Conservation (phyloP, 805 yeast species). For the Zygosaccharomyces bailii region DNA sequence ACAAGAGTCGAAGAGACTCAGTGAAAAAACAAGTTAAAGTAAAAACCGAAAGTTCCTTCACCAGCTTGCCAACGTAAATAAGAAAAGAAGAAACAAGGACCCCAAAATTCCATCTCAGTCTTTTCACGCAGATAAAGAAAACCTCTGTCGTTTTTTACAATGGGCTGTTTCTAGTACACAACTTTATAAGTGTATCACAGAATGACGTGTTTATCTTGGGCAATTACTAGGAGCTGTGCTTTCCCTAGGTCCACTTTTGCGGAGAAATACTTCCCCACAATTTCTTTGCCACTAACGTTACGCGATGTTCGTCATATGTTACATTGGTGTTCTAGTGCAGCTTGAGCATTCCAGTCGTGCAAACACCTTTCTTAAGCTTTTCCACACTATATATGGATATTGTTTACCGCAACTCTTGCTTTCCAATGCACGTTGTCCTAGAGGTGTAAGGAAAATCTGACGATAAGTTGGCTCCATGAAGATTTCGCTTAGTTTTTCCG, state of each 20-base stretch:
- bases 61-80: background rate
- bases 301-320: background rate
- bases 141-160: background rate
- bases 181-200: background rate
- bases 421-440: background rate
- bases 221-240: background rate
- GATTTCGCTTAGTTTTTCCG: background rate
- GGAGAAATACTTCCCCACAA: background rate
- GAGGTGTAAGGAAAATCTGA: background rate
- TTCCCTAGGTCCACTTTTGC: background rate
- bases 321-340: background rate
- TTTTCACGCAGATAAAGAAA: background rate
- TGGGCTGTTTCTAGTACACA: background rate
- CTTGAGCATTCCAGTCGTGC: background rate
- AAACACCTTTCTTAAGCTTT: background rate
- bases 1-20: too few relatives aligned
- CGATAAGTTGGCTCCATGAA: background rate
- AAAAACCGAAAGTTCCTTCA: too few relatives aligned
- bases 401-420: background rate
- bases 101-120: background rate
- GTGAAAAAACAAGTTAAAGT: too few relatives aligned
- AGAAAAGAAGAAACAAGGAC: background rate
- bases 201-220: background rate
- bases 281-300: background rate
- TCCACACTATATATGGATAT: background rate